phyloP scores from a whole-genome alignment of 2,329 filamentous ascomycete species.

The Apiospora rasikravindrae region DNA sequence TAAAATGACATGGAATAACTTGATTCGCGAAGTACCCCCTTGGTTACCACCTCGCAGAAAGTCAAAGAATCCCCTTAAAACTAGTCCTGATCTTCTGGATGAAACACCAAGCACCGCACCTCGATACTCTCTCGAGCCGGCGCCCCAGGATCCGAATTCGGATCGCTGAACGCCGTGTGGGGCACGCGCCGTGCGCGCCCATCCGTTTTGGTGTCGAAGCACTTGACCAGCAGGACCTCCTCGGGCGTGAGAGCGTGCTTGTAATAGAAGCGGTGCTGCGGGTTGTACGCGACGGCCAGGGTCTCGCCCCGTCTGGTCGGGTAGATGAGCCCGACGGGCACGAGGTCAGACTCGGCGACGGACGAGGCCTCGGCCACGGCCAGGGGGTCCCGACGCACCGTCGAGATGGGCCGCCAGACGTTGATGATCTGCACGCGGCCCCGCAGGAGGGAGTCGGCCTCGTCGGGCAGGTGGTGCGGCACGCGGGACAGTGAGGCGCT shows the following conservation, averaged over 20 bases:
- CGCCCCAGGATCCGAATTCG: slow-evolving; percentile 40
- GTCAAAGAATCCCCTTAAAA: too few relatives aligned
- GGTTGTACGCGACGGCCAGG: slow-evolving; percentile 45
- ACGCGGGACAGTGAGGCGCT: slow-evolving; percentile 43
- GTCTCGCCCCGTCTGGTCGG: slow-evolving; percentile 54
- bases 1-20: too few relatives aligned
- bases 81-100: slow-evolving; percentile 43
- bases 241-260: slow-evolving; percentile 53
- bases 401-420: slow-evolving; percentile 54
- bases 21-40: too few relatives aligned
- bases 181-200: slow-evolving; percentile 55
- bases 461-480: slow-evolving; percentile 46
- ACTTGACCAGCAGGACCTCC: slow-evolving; percentile 63
- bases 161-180: slow-evolving; percentile 57
- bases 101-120: slow-evolving; percentile 56
- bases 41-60: too few relatives aligned
- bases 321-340: slow-evolving; percentile 53
- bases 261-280: slow-evolving; percentile 55
- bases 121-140: slow-evolving; percentile 64
- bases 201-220: slow-evolving; percentile 61
- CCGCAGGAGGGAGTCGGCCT: slow-evolving; percentile 45
- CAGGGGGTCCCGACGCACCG: slow-evolving; percentile 56
- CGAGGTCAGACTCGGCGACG: slow-evolving; percentile 53
- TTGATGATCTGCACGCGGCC: slow-evolving; percentile 58
- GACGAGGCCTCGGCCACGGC: slow-evolving; percentile 54